Conservation (phyloP, 2,329 filamentous ascomycete genomes). For the Hymenoscyphus fraxineus region DNA sequence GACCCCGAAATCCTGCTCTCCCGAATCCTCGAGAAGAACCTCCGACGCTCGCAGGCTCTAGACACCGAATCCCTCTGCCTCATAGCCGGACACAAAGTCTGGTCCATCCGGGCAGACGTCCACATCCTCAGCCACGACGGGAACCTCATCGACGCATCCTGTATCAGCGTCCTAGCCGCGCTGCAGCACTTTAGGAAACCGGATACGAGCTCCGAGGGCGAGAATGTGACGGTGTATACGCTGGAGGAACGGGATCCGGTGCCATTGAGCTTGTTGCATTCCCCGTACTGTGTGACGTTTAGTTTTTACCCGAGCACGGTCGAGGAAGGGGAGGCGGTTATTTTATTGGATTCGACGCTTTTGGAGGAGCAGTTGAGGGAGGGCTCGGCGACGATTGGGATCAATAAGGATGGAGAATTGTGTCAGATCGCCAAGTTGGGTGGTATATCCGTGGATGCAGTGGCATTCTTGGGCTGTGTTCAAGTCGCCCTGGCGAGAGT, state of each 20-base stretch:
- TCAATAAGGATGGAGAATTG: constrained; percentile 34
- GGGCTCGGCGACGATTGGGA: constrained; percentile 71
- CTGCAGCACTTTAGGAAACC: constrained; percentile 88
- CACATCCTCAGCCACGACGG: constrained; percentile 91
- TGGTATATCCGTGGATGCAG: constrained; percentile 75
- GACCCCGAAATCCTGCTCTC: constrained; percentile 83
- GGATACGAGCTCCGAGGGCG: constrained; percentile 82
- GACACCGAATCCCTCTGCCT: constrained; percentile 96
- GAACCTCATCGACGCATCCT: constrained; percentile 80
- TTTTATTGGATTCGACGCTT: constrained; percentile 68
- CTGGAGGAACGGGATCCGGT: constrained; percentile 85
- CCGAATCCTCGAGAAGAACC: constrained; percentile 86
- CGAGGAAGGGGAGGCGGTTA: constrained; percentile 64
- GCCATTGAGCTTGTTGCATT: constrained; percentile 84
- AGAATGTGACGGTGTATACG: constrained; percentile 79
- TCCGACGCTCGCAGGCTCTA: constrained; percentile 85
- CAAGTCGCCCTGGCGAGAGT: constrained; percentile 72
- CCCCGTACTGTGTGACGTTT: constrained; percentile 87
- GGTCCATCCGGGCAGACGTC: constrained; percentile 84
- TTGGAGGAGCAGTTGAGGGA: constrained; percentile 74
- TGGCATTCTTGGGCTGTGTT: constrained; percentile 72
- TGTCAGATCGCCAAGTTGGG: constrained; percentile 73
- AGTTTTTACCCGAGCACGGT: constrained; percentile 62
- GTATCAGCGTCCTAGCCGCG: constrained; percentile 81
- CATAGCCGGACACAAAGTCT: constrained; percentile 84